Percentiles rank a stretch among this genome's conserved stretches.
Conservation (phyloP, 2,329 filamentous ascomycete genomes). For the Talaromyces sp. region DNA sequence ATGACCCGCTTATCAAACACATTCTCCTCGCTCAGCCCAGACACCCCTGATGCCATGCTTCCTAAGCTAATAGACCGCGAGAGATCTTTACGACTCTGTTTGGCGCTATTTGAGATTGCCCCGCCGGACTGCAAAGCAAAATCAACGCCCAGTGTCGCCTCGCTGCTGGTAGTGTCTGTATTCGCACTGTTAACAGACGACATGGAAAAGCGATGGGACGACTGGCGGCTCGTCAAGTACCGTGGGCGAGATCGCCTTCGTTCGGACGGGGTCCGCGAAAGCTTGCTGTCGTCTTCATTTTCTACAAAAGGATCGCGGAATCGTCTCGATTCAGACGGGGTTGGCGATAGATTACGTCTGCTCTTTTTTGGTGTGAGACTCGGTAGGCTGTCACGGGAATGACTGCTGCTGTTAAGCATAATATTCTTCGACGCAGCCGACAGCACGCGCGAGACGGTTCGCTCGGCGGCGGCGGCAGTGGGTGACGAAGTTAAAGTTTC, state of each 20-base stretch:
- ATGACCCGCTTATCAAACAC: slow-evolving; percentile 38
- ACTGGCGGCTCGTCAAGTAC: slow-evolving; percentile 52
- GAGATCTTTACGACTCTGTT: slow-evolving; percentile 39
- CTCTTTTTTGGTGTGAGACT: slow-evolving; percentile 21
- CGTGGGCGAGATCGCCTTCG: slow-evolving; percentile 46
- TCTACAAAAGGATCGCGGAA: slow-evolving; percentile 24
- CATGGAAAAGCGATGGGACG: slow-evolving; percentile 54
- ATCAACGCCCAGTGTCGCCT: slow-evolving; percentile 70
- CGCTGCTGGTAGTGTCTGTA: slow-evolving; percentile 61
- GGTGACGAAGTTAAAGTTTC: slow-evolving; percentile 43
- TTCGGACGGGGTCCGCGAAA: slow-evolving; percentile 17
- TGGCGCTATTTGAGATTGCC: slow-evolving; percentile 41
- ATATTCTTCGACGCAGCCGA: slow-evolving; percentile 20
- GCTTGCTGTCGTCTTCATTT: slow-evolving; percentile 15
- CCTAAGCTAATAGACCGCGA: slow-evolving; percentile 79
- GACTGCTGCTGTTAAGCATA: background rate
- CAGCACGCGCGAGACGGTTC: slow-evolving; percentile 35
- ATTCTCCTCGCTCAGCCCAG: slow-evolving; percentile 49
- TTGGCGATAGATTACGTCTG: slow-evolving; percentile 25
- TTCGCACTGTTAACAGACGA: slow-evolving; percentile 53
- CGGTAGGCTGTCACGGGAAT: slow-evolving; percentile 10
- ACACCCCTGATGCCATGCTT: slow-evolving; percentile 75
- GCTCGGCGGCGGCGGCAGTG: slow-evolving; percentile 38
- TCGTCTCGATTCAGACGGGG: slow-evolving; percentile 17
- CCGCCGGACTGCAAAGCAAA: slow-evolving; percentile 80